Evolutionary conservation across 805 yeast species (phyloP).

Genomic region (Suhomyces emberorum): DNA sequence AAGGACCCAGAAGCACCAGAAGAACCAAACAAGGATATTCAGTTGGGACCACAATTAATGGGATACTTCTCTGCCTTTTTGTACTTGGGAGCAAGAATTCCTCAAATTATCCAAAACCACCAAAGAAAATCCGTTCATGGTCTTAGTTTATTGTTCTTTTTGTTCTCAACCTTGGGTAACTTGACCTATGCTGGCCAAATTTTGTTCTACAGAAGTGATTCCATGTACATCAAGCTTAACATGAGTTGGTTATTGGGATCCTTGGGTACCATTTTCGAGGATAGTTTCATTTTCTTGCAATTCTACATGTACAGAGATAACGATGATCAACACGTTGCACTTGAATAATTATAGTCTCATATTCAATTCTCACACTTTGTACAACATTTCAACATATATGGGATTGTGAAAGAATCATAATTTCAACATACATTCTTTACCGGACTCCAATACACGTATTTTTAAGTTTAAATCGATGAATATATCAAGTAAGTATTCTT

Average conservation of each 20-base stretch:
- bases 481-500: too few species aligned
- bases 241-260: conserved; percentile 78
- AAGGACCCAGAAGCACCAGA: conserved; percentile 18
- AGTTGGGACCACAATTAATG: conserved; percentile 58
- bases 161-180: conserved; percentile 73
- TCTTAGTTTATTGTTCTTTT: conserved; percentile 74
- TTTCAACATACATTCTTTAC: too few species aligned
- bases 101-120: conserved; percentile 83
- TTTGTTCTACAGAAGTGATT: conserved; percentile 60
- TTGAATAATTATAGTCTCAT: neutral
- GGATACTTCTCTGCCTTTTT: conserved; percentile 69
- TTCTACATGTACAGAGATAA: conserved; percentile 56
- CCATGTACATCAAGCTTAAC: conserved; percentile 56
- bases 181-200: conserved; percentile 74
- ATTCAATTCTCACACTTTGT: too few species aligned
- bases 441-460: too few species aligned
- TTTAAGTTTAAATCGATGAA: too few species aligned
- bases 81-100: conserved; percentile 66
- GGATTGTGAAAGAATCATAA: too few species aligned
- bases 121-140: conserved; percentile 79
- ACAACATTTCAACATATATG: too few species aligned
- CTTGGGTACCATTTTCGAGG: conserved; percentile 73
- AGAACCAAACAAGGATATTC: conserved; percentile 25
- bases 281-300: conserved; percentile 61
- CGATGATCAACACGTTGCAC: conserved; percentile 6